A percentile compares a stretch with the other conserved stretches of the same genome.
Conservation (phyloP, 2,329 filamentous ascomycete species). For the Allantophomopsis cytisporea region DNA sequence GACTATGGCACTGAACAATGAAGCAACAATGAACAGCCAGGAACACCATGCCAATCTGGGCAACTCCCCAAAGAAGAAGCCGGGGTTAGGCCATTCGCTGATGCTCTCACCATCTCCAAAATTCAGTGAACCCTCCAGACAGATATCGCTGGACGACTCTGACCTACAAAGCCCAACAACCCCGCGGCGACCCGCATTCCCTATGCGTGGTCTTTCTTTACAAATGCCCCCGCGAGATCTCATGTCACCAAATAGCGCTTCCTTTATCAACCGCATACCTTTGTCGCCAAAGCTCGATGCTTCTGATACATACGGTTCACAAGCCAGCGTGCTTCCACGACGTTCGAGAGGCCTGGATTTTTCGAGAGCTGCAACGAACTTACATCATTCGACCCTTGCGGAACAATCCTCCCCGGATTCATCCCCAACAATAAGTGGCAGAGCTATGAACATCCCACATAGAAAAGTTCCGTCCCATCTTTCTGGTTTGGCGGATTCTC, state of each 20-base stretch:
- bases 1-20: too few species aligned
- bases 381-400: slow-evolving; percentile 90
- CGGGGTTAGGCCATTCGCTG: slow-evolving; percentile 6
- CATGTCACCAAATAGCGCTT: slow-evolving; percentile 24
- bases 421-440: slow-evolving; percentile 70
- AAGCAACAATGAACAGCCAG: too few species aligned
- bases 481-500: slow-evolving; percentile 45
- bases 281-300: slow-evolving; percentile 79
- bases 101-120: slow-evolving; percentile 18
- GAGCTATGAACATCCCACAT: slow-evolving; percentile 49
- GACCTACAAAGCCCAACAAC: slow-evolving; percentile 42
- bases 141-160: slow-evolving; percentile 18
- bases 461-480: slow-evolving; percentile 26
- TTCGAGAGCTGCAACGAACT: slow-evolving; percentile 79
- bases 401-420: slow-evolving; percentile 81
- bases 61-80: too few species aligned
- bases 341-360: slow-evolving; percentile 88
- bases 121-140: slow-evolving; percentile 17
- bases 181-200: slow-evolving; percentile 54
- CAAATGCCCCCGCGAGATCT: slow-evolving; percentile 49
- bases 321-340: slow-evolving; percentile 75
- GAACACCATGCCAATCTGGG: too few species aligned
- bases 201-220: slow-evolving; percentile 51
- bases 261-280: slow-evolving; percentile 45
- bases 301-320: slow-evolving; percentile 74